Evolutionary conservation across 257 asterid species (phyloP), one percentile per base, ranked within the genome.

Genomic region (Solanum paucissectum): DNA sequence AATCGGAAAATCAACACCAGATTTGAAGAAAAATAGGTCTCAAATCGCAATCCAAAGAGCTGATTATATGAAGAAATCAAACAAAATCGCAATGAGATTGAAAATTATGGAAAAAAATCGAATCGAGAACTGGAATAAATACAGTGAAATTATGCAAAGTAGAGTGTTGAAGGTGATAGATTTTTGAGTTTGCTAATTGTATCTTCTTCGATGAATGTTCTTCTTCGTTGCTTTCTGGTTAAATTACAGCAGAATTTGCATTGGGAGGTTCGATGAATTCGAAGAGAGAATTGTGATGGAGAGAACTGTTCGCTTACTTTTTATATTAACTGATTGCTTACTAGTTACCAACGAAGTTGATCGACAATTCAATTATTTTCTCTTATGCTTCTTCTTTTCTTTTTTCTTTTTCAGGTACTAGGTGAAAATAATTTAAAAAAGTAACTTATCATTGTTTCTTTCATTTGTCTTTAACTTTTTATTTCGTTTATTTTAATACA

Each of bases 241-340:
- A 23, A 69, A 42, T 25, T 44, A 62, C 13, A 64, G 60, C 29
- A 38, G 20, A 13, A 62, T 21, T 37, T 20, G 88, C 93, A 74
- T 89, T 36, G 93, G 87, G 83, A 71, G 25, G 84, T 89, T 89
- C 91, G 93, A 36, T 44, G 62, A 74, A 46, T 29, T 49, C 49
- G 9, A 87, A 73, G 49, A 42, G 49, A 49, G 60, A 49, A 68
- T 37, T 46, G 27, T 37, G 84, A 84, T 81, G 27, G 36, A 75
- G 6, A n/a, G 12, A 36, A 79, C 89, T 86, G 74, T 27, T 18
- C 14, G 55, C 82, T 32, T 38, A 21, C 85, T 34, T 73, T 73
- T 36, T 34, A 36, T 73, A 34, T 72, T 83, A 66, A 79, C 89
- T 86, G 64, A 18, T n/a, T 7, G 83, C 81, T 64, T 62, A 21